Evolutionary conservation across 1,139 yeast species (phyloP).

Genomic region (Suhomyces atakaporum): DNA sequence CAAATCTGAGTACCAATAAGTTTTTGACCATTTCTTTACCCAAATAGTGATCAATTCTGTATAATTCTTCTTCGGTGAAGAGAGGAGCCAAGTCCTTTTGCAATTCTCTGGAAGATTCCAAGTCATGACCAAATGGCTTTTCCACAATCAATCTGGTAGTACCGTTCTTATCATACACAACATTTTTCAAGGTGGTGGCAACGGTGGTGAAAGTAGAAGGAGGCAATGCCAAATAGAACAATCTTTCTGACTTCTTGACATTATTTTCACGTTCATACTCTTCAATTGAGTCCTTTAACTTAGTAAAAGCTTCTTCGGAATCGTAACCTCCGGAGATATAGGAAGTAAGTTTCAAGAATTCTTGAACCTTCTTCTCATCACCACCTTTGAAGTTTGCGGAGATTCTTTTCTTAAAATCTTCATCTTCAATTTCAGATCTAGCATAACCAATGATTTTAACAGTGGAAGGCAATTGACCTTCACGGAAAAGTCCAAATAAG

Average conservation of each 20-base stretch:
- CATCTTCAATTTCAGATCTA: slow-evolving; percentile 68
- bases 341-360: slow-evolving; percentile 63
- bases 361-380: slow-evolving; percentile 52
- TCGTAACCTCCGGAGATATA: slow-evolving; percentile 85
- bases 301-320: slow-evolving; percentile 66
- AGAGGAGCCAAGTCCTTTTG: slow-evolving; percentile 79
- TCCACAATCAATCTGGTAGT: slow-evolving; percentile 84
- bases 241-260: slow-evolving; percentile 60
- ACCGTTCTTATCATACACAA: slow-evolving; percentile 66
- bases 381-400: slow-evolving; percentile 59
- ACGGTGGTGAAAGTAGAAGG: slow-evolving; percentile 88
- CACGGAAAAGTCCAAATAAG: slow-evolving; percentile 68
- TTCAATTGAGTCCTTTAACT: slow-evolving; percentile 56
- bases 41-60: slow-evolving; percentile 93
- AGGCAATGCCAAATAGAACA: slow-evolving; percentile 92
- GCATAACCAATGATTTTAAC: slow-evolving; percentile 90
- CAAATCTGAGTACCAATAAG: slow-evolving; percentile 83
- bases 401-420: slow-evolving; percentile 68
- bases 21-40: slow-evolving; percentile 99
- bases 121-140: slow-evolving; percentile 96
- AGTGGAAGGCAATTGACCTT: slow-evolving; percentile 72
- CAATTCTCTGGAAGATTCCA: slow-evolving; percentile 72
- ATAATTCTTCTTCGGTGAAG: slow-evolving; percentile 88
- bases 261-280: slow-evolving; percentile 54
- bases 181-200: slow-evolving; percentile 68